Base-by-base conservation (phyloP, 306 rosid species). In the Ammopiptanthus mongolicus region DNA sequence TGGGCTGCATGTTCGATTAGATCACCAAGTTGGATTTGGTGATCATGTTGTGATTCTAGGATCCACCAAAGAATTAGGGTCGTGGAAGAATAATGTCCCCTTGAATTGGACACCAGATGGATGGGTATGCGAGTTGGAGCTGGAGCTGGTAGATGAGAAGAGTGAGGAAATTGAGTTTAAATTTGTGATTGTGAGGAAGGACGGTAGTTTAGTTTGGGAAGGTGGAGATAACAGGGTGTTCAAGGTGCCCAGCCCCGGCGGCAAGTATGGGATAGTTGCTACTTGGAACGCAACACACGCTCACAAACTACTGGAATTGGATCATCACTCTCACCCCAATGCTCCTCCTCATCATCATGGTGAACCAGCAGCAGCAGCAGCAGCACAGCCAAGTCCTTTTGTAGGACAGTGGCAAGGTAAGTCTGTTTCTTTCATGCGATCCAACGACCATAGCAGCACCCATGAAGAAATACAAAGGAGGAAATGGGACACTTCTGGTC, bases 341-440 rank as follows among this genome's bases (percentile, higher is more conserved):
- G 44, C 7, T 37, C 2, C 33, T 29, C n/a, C n/a, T n/a, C n/a
- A n/a, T n/a, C n/a, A n/a, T n/a, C n/a, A n/a, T n/a, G n/a, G n/a
- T n/a, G n/a, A n/a, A n/a, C n/a, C n/a, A n/a, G n/a, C n/a, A n/a
- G n/a, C n/a, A n/a, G n/a, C n/a, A n/a, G n/a, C n/a, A 13, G 66
- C 81, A 8, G 84, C n/a, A 36, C 86, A 56, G 79, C 46, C 84
- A 25, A 95, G 97, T 80, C 92, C 97, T 81, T 95, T 95, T 81
- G 97, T 95, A 13, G 98, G 89, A 53, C 88, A 91, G 71, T 95
- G 98, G 98, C 91, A 90, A 75, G 98, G 98, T 59, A 86, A 87
- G 70, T 22, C 79, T 56, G 60, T 74, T 60, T 87, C 96, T 44
- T 95, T 95, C 79, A 90, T 88, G 97, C 85, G 11, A 65, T 86